Evolutionary conservation across 2,329 filamentous ascomycete species (phyloP).

Genomic region (Aspergillus puulaauensis): DNA sequence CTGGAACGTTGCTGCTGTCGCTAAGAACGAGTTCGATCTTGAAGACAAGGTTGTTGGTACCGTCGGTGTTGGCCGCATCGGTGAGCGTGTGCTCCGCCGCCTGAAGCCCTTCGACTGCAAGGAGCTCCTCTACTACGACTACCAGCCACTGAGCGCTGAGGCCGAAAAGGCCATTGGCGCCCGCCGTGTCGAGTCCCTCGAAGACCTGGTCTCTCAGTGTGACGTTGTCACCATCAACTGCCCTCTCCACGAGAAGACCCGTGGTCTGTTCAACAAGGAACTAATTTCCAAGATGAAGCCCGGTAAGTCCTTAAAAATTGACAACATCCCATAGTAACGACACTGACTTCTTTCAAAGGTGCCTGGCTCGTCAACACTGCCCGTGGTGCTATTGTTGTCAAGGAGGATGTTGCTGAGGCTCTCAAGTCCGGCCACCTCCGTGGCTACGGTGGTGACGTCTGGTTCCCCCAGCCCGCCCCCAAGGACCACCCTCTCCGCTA

Average conservation of each 20-base stretch:
- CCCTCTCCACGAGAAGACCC: conserved; percentile 97
- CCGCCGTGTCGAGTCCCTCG: conserved; percentile 81
- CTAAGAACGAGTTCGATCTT: conserved; percentile 98
- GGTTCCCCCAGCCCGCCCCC: conserved; percentile 97
- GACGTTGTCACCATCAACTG: conserved; percentile 99
- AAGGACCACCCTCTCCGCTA: conserved; percentile 89
- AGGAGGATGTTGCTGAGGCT: conserved; percentile 95
- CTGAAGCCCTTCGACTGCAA: conserved; percentile 99
- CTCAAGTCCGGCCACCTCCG: conserved; percentile 78
- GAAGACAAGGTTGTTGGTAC: conserved; percentile 98
- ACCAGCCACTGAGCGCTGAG: conserved; percentile 87
- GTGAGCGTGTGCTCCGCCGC: conserved; percentile 93
- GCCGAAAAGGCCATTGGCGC: conserved; percentile 94
- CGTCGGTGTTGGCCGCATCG: conserved; percentile 95
- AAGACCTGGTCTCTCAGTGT: conserved; percentile 92
- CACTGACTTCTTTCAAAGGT: conserved; percentile 49
- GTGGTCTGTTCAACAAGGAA: conserved; percentile 97
- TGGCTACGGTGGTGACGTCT: conserved; percentile 56
- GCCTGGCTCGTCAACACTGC: conserved; percentile 98
- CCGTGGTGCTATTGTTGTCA: conserved; percentile 97
- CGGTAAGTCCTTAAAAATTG: conserved; percentile 51
- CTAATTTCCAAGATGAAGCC: conserved; percentile 99
- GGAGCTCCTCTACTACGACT: conserved; percentile 99
- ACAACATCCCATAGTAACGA: conserved; percentile 1
- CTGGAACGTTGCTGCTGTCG: conserved; percentile 93